Conservation (phyloP, 2,329 filamentous ascomycete genomes). For the Leptographium flavum region DNA sequence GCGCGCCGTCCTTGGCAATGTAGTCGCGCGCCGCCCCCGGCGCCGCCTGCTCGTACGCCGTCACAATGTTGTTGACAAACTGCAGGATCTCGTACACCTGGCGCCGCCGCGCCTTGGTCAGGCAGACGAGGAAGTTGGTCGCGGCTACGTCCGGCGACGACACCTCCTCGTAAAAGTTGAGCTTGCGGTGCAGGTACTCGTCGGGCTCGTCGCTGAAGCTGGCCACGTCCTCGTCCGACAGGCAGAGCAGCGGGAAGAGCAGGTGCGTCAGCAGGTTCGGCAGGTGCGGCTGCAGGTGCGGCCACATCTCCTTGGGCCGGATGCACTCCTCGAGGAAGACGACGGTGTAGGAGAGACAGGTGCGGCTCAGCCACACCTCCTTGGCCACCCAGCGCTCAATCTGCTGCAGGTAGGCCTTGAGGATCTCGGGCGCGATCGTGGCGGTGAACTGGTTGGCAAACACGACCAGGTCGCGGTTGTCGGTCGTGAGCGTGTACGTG, state of each 20-base stretch:
- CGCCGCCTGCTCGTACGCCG: constrained; percentile 72
- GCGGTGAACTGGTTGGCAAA: constrained; percentile 85
- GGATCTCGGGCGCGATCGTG: constrained; percentile 87
- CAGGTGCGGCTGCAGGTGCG: constrained; percentile 81
- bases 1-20: constrained; percentile 85
- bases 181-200: constrained; percentile 90
- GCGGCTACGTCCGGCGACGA: constrained; percentile 90
- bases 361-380: constrained; percentile 85
- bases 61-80: constrained; percentile 91
- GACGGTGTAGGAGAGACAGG: constrained; percentile 83
- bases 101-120: constrained; percentile 89
- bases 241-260: constrained; percentile 87
- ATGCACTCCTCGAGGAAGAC: constrained; percentile 96
- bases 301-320: constrained; percentile 95
- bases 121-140: constrained; percentile 87
- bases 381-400: constrained; percentile 98
- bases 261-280: constrained; percentile 88
- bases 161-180: constrained; percentile 96
- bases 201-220: constrained; percentile 89
- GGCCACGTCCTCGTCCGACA: constrained; percentile 82
- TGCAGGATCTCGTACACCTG: constrained; percentile 89
- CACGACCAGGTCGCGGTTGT: constrained; percentile 54
- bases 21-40: constrained; percentile 89
- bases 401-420: constrained; percentile 86
- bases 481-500: constrained; percentile 59